Conservation (phyloP, 202 grass and related monocot species). For the Eragrostis tef region DNA sequence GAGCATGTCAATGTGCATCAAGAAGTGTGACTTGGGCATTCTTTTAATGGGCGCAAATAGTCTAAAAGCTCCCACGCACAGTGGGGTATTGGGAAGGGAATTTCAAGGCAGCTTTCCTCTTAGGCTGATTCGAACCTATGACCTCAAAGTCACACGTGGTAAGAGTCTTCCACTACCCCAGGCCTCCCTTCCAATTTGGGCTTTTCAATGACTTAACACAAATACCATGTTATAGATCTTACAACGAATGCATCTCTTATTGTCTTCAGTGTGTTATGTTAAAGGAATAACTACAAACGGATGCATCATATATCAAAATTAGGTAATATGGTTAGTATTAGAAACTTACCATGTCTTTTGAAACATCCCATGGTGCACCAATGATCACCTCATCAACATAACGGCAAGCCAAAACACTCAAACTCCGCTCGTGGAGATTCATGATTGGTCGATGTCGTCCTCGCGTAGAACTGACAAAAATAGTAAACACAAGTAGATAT, state of each 20-base stretch:
- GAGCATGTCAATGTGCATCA: background rate
- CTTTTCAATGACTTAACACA: background rate
- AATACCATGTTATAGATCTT: background rate
- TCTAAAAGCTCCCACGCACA: no score
- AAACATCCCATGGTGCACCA: slow-evolving; percentile 88
- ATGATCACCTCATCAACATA: slow-evolving; percentile 99
- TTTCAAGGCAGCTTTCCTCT: no score
- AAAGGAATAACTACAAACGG: background rate
- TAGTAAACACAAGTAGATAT: slow-evolving; percentile 19
- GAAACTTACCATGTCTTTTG: slow-evolving; percentile 79
- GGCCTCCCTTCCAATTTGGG: background rate
- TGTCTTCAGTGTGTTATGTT: background rate
- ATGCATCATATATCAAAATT: slow-evolving; percentile 4
- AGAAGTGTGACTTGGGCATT: background rate
- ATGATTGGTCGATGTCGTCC: slow-evolving; percentile 94
- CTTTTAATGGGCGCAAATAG: background rate
- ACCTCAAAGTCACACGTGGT: no score
- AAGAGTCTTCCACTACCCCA: no score
- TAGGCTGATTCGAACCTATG: no score
- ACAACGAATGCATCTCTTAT: background rate
- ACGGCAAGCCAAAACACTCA: slow-evolving; percentile 96
- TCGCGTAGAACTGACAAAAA: slow-evolving; percentile 68
- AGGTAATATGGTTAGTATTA: slow-evolving; percentile 1
- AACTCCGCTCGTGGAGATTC: slow-evolving; percentile 96
- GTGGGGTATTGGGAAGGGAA: no score